Conservation (phyloP, 306 rosid genomes). For the Cajanus cajan region DNA sequence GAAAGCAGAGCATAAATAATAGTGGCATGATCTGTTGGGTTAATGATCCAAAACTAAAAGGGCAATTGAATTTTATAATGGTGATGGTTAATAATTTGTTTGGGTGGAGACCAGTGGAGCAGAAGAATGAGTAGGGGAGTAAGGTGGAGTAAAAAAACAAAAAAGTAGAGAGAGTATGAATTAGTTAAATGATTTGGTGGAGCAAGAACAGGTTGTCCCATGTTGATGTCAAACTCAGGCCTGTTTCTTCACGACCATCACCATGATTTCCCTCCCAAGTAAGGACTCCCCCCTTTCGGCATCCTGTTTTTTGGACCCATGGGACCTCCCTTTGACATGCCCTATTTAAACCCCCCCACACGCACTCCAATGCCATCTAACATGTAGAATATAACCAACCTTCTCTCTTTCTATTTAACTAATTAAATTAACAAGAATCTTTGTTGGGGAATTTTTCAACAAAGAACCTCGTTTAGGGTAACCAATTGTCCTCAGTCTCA, state of each 20-base stretch:
- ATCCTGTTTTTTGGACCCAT: background rate
- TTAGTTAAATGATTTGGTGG: conserved; percentile 38
- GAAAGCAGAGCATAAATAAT: background rate
- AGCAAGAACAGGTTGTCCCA: conserved; percentile 66
- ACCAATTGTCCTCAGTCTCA: conserved; percentile 24
- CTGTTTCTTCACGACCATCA: conserved; percentile 34
- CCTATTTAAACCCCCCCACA: background rate
- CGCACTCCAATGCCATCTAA: background rate
- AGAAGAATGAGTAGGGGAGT: conserved; percentile 20
- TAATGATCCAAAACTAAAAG: background rate
- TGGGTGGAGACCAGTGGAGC: conserved; percentile 34
- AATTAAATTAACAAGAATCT: conserved; percentile 7
- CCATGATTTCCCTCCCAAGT: conserved; percentile 37
- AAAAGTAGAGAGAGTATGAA: conserved; percentile 33
- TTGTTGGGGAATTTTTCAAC: conserved; percentile 39
- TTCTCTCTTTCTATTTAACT: too few relatives aligned
- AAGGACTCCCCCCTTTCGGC: conserved; percentile 20
- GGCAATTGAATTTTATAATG: background rate
- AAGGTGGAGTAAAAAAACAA: conserved; percentile 42
- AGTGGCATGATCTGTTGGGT: background rate
- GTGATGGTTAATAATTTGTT: background rate
- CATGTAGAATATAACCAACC: background rate
- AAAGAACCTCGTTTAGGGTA: conserved; percentile 31
- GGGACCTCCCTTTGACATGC: conserved; percentile 36
- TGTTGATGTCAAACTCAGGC: conserved; percentile 42